Base-by-base conservation (phyloP, 2,329 filamentous ascomycete genomes). In the Penicillium sp. region DNA sequence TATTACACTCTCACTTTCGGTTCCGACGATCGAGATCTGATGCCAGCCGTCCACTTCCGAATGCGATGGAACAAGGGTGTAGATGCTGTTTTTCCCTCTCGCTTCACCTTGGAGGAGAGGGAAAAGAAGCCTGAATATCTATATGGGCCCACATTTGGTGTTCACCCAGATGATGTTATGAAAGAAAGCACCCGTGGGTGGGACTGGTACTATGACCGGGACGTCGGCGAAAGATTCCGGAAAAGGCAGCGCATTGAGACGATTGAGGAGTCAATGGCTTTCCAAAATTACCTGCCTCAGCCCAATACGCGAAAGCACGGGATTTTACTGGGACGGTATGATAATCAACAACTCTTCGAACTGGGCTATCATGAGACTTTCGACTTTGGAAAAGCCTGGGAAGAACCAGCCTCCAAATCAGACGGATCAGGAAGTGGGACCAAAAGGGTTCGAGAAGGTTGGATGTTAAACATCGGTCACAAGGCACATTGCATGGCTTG, bases 391-490 rank as follows among this genome's bases (percentile, higher is more conserved):
- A 61, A 73, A n/a, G 68, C 70, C 9, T 78, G 73, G 67, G 63
- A 59, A 12, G 54, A 59, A 15, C 48, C 60, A 13, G 56, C 51
- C 21, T 33, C 46, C 15, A 48, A 48, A 33, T 13, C 41, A 52
- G 51, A 52, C 24, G 40, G 47, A 39, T 22, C 26, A 33, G n/a
- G 45, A 28, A 26, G 45, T 32, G 47, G 57, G 55, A 50, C 49
- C 29, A 58, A 56, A 33, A 65, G 56, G 32, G 64, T 57, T 35
- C 67, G 68, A 10, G 62, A 73, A 56, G 72, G 71, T 1, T 84
- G 79, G 76, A 60, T 83, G 2, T 57, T 83, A 40, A 80, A 81
- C 58, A 51, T 81, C 19, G 80, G 79, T 4, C 69, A 70, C 1
- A 76, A 72, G 43, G 63, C 82, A 8, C 74, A 78, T 53, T 76